These are phyloP conservation scores for Microcyclospora tardicrescens DNA, from an alignment of 2,329 filamentous ascomycete genomes.

Conservation along the genomic window DNA sequence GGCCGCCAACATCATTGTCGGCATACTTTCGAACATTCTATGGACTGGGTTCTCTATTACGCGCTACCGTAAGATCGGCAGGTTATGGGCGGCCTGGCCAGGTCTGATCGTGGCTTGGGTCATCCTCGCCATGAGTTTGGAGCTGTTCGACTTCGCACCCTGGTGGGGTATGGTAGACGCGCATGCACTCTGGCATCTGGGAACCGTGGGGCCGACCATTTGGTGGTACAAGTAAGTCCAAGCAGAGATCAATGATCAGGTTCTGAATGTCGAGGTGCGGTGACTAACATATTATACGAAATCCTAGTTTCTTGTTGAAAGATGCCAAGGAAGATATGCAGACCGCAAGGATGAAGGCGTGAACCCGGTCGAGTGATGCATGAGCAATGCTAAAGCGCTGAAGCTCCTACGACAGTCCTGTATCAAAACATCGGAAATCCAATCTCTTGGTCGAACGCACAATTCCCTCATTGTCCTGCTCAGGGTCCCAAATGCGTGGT, in stretches of 20 bases:
- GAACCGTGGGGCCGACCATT: slow-evolving; percentile 75
- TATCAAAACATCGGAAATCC: no score
- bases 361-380: slow-evolving; percentile 3
- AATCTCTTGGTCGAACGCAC: no score
- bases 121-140: slow-evolving; percentile 84
- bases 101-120: slow-evolving; percentile 87
- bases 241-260: neutral
- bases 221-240: slow-evolving; percentile 85
- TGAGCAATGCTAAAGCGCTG: no score
- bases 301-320: slow-evolving; percentile 64
- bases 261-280: neutral
- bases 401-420: no score
- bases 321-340: slow-evolving; percentile 75
- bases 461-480: no score
- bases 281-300: slow-evolving; percentile 5
- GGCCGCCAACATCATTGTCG: slow-evolving; percentile 78
- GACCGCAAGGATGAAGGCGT: slow-evolving; percentile 59
- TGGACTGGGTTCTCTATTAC: slow-evolving; percentile 76
- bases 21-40: slow-evolving; percentile 65
- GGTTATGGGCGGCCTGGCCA: slow-evolving; percentile 77
- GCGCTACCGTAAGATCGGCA: slow-evolving; percentile 57
- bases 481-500: no score
- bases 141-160: slow-evolving; percentile 87
- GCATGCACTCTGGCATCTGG: slow-evolving; percentile 90
- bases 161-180: slow-evolving; percentile 74